A percentile compares a stretch with the other conserved stretches of the same genome.
These are phyloP conservation scores for Botrytis tulipae DNA, from an alignment of 2,329 filamentous ascomycete genomes.

Conservation along the genomic window DNA sequence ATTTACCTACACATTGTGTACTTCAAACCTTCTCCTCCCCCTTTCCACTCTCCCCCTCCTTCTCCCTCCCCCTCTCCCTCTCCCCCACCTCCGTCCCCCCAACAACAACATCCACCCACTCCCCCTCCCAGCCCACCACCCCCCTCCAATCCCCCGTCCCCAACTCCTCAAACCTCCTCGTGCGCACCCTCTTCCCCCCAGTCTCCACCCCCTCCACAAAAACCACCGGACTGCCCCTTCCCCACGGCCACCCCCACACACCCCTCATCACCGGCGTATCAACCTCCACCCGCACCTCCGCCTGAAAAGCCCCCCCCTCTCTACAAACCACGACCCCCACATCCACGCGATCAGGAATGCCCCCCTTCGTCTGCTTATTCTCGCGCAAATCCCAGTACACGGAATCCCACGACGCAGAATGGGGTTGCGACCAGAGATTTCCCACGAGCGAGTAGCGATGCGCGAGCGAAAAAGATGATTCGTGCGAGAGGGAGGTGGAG, in stretches of 20 bases:
- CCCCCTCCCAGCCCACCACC: slow-evolving; percentile 24
- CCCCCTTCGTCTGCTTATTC: slow-evolving; percentile 24
- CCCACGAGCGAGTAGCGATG: slow-evolving; percentile 23
- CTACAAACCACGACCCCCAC: slow-evolving; percentile 23
- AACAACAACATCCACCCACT: slow-evolving; percentile 24
- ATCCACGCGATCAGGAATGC: slow-evolving; percentile 27
- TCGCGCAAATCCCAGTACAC: slow-evolving; percentile 28
- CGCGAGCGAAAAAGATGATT: slow-evolving; percentile 22
- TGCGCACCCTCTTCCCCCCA: slow-evolving; percentile 28
- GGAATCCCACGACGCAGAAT: slow-evolving; percentile 20
- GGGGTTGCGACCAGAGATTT: slow-evolving; percentile 25
- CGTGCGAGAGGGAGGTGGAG: neutral
- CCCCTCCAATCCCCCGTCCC: slow-evolving; percentile 25
- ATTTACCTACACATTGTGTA: too few relatives aligned
- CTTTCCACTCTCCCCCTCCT: neutral
- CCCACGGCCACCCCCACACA: slow-evolving; percentile 25
- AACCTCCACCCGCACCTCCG: slow-evolving; percentile 25
- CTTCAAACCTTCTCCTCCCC: neutral
- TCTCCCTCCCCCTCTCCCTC: neutral
- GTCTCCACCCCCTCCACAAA: slow-evolving; percentile 24
- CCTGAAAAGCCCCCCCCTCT: slow-evolving; percentile 19
- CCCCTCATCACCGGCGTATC: slow-evolving; percentile 28
- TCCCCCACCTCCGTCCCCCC: neutral
- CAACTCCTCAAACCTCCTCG: slow-evolving; percentile 27
- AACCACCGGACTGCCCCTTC: slow-evolving; percentile 22